A percentile compares a stretch with the other conserved stretches of the same genome.
Conservation (phyloP, 163 green algal species). For the Trebouxia gelatinosa region DNA sequence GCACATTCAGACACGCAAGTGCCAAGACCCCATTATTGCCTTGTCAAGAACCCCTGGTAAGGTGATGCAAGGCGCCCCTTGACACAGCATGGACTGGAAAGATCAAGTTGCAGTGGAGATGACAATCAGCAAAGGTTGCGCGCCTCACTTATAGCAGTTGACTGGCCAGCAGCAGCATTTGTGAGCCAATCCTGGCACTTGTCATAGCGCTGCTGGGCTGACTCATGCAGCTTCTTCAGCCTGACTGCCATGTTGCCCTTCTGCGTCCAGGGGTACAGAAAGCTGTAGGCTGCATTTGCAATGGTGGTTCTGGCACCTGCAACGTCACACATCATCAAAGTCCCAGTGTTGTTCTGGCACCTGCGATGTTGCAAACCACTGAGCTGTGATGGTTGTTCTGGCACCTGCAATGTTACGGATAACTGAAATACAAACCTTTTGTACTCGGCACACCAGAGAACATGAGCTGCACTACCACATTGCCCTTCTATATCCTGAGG, state of each 20-base stretch:
- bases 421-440: neutral
- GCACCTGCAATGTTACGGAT: neutral
- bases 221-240: constrained; percentile 27
- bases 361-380: neutral
- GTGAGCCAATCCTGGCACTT: neutral
- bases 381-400: no score
- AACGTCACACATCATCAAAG: neutral
- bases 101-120: neutral
- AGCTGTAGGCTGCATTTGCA: constrained; percentile 14
- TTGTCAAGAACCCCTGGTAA: neutral
- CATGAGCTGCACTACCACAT: neutral
- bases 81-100: no score
- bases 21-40: neutral
- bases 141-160: neutral
- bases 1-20: no score
- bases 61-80: neutral
- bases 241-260: constrained; percentile 22
- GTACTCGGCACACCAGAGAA: neutral
- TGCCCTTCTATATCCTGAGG: neutral
- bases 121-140: neutral
- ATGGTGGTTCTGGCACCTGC: constrained; percentile 5
- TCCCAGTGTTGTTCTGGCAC: no score
- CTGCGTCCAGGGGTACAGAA: constrained; percentile 13
- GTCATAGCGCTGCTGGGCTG: constrained; percentile 6
- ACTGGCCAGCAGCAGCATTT: neutral